Base-by-base conservation (phyloP, 2,329 filamentous ascomycete species). In the Metarhizium album region DNA sequence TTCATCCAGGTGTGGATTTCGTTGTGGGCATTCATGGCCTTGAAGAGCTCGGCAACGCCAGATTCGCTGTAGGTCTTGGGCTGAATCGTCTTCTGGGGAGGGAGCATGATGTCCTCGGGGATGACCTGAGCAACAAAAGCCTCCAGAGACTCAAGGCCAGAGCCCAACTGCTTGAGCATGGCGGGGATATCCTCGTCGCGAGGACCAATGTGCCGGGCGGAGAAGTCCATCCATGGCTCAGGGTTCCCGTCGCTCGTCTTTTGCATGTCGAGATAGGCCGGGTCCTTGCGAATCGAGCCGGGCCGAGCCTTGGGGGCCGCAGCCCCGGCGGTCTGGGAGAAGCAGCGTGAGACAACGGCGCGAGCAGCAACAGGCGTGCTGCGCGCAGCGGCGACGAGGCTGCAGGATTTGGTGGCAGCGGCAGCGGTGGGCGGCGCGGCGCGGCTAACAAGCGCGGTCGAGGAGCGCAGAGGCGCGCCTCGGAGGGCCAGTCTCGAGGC, bases 201-300 rank as follows among this genome's bases (percentile, higher is more conserved):
- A 3, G 90, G 90, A 1, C 90, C 90, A 70, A 96, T 95, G 70
- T 96, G 91, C 46, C 91, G 82, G 52, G 85, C 78, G 50, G 86
- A 76, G 62, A 95, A 95, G 40, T 63, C 57, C 56, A 52, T 55
- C 59, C 58, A 61, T 24, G 59, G 58, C 45, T 55, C 47, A 14
- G 53, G 51, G 47, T 59, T 53, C 46, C 57, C 57, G 31, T 49
- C 54, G 35, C 51, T 50, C 16, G 54, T 55, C 29, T 52, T 43
- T 42, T 57, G 53, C 58, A 60, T 63, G 47, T 59, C 53, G n/a
- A 45, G 40, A 46, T 57, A 62, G 29, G 52, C 47, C 22, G 55
- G 57, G n/a, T 61, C 56, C 45, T 55, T 53, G 42, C 54, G 55
- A 29, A 59, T 42, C 11, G 54, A 45, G 23, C 57, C 54, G 8